These are phyloP conservation scores for Tuctoria greenei DNA, from an alignment of 176 grass and related monocot genomes.

Conservation along the genomic window DNA sequence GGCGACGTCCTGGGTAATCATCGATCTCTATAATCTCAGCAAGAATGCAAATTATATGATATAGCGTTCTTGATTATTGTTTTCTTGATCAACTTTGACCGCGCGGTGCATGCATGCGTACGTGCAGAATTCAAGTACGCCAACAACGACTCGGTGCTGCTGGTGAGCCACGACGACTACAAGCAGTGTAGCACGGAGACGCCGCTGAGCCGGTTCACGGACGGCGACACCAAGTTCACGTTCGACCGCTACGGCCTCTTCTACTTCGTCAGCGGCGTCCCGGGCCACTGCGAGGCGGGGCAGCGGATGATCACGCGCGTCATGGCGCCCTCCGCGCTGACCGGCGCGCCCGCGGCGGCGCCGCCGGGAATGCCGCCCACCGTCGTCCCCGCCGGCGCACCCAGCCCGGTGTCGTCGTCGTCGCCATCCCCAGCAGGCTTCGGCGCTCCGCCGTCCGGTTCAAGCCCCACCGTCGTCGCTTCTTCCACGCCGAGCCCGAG, in stretches of 20 bases:
- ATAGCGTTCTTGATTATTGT: too few relatives aligned
- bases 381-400: background rate
- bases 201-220: slow-evolving; percentile 42
- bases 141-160: slow-evolving; percentile 67
- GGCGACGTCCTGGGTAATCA: too few relatives aligned
- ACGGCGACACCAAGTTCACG: slow-evolving; percentile 56
- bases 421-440: background rate
- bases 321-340: background rate
- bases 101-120: background rate
- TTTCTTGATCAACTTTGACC: too few relatives aligned
- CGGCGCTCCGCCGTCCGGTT: background rate
- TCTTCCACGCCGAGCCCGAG: background rate
- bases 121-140: slow-evolving; percentile 72
- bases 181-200: slow-evolving; percentile 50
- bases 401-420: background rate
- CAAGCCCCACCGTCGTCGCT: background rate
- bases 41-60: too few relatives aligned
- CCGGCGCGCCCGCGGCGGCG: slow-evolving; percentile 10
- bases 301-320: slow-evolving; percentile 72
- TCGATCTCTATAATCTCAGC: too few relatives aligned
- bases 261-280: slow-evolving; percentile 83
- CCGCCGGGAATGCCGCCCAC: slow-evolving; percentile 29
- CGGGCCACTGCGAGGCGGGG: slow-evolving; percentile 55
- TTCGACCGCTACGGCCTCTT: slow-evolving; percentile 44
- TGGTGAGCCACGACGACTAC: slow-evolving; percentile 61